Base-by-base conservation (phyloP, 495 filamentous ascomycete genomes). In the Podospora australis region DNA sequence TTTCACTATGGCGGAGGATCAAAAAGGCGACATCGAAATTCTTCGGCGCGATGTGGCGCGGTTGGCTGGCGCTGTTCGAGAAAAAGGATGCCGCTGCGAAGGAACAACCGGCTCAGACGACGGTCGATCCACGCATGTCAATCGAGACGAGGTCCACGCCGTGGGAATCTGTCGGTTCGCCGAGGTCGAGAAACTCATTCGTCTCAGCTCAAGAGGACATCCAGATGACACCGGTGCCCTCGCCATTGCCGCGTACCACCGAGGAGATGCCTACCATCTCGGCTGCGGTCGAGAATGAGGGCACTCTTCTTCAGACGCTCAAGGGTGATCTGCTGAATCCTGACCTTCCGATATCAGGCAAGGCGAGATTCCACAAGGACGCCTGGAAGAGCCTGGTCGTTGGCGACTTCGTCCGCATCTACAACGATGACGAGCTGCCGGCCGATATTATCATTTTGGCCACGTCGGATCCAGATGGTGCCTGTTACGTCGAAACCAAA, bases 401-500 rank as follows among this genome's bases (percentile, higher is more conserved):
- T 35, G 94, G 94, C 29, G 94, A 99, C 66, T 97, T 95, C 65
- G 86, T 99, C 39, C 87, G 94, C 46, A 78, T 99, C 43, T 96
- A 96, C 68, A 96, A 95, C 53, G 87, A 95, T 44, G 94, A 99
- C 60, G 87, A 91, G 51, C 83, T 99, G 22, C 94, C 94, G 2
- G 91, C 94, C 30, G 94, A 99, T 68, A 75, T 97, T 36, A 84
- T 97, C 41, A 87, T 99, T 44, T 71, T 99, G n/a, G 88, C 92
- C 10, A 96, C 94, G 8, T 96, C 92, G 2, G 92, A 96, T 57
- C 78, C 81, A 3, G 94, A 99, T 58, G 94, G 94, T 29, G 86
- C 90, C 26, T 99, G 94, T 64, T 97, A 97, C 55, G 84, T 97
- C 19, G 94, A 99, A 68, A 99, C 94, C 2, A 99, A 95, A 73